Base-by-base conservation (phyloP, 2,329 filamentous ascomycete genomes). In the Decorospora gaudefroyi region DNA sequence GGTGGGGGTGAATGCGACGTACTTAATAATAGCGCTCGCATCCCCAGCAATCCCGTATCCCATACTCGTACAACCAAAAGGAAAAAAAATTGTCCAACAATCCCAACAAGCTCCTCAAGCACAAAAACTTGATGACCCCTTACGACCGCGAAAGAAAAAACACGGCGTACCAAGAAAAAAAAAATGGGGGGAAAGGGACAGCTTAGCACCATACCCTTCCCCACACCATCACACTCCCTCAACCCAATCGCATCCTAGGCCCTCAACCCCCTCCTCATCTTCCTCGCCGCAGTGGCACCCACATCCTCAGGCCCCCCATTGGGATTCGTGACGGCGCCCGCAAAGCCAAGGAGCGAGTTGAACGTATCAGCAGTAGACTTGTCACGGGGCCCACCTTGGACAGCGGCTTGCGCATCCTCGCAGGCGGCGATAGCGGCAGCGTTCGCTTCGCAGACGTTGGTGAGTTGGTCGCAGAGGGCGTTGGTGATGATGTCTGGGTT, bases 401-500 rank as follows among this genome's bases (percentile, higher is more conserved):
- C 77, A 65, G 76, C 62, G 1, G 77, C 72, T 70, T 83, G 73
- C 2, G 82, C 83, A 16, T 70, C 68, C 35, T 67, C 56, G 68
- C 80, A 84, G 4, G 76, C 74, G 9, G 75, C 64, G 53, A 79
- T 75, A 40, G 83, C 84, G 3, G 80, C 82, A 17, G 72, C 75
- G 62, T 83, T 83, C 39, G 84, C 84, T 26, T 74, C 72, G 71
- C 84, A 87, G 25, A 84, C 81, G 70, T 86, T 87, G 62, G 70
- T 77, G 46, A 87, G 76, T 72, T 86, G 82, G 69, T 87, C 84
- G 69, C 81, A 84, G 67, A 87, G 82, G 49, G 83, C 79, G 76
- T 85, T 86, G 65, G 83, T 85, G 74, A 87, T 87, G 75, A 87
- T 87, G 73, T 81, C 80, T 43, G 84, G 84, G 79, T 87, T 87